Conservation (phyloP, 2,329 filamentous ascomycete species). For the Colletotrichum neosansevieriae region DNA sequence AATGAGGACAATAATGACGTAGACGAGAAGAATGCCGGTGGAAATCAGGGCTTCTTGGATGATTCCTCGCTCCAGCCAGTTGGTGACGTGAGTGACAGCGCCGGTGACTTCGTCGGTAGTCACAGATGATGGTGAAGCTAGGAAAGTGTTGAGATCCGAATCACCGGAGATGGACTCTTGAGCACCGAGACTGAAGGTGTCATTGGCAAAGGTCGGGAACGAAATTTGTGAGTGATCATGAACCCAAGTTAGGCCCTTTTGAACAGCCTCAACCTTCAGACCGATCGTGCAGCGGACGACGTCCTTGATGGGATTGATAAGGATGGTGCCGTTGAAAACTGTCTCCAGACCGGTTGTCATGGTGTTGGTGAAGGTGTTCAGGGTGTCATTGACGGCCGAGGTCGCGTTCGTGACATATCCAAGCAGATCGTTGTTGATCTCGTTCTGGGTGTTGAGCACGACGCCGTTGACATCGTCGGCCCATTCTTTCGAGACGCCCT, state of each 20-base stretch:
- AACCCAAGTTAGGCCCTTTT: constrained; percentile 94
- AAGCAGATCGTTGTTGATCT: constrained; percentile 87
- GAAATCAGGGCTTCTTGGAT: constrained; percentile 85
- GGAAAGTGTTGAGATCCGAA: constrained; percentile 74
- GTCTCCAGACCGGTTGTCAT: constrained; percentile 80
- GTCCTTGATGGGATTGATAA: constrained; percentile 81
- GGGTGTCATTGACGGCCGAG: constrained; percentile 82
- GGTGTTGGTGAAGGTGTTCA: constrained; percentile 83
- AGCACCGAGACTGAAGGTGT: constrained; percentile 87
- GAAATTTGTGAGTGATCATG: constrained; percentile 85
- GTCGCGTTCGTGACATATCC: constrained; percentile 90
- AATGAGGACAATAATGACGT: constrained; percentile 80
- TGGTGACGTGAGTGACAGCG: constrained; percentile 77
- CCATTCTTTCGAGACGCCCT: constrained; percentile 82
- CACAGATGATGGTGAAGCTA: constrained; percentile 79
- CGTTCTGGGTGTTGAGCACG: constrained; percentile 76
- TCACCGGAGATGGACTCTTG: constrained; percentile 69
- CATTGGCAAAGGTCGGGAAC: constrained; percentile 81
- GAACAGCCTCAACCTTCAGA: constrained; percentile 85
- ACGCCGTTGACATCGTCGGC: constrained; percentile 80
- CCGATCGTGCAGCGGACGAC: constrained; percentile 89
- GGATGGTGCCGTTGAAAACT: constrained; percentile 85
- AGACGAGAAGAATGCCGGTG: constrained; percentile 78
- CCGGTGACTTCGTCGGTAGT: constrained; percentile 85
- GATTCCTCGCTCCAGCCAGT: constrained; percentile 75